Evolutionary conservation across 1,284 basidiomycete species (phyloP), one percentile per base, ranked within the genome.

Genomic region (Trichosporon sp.): DNA sequence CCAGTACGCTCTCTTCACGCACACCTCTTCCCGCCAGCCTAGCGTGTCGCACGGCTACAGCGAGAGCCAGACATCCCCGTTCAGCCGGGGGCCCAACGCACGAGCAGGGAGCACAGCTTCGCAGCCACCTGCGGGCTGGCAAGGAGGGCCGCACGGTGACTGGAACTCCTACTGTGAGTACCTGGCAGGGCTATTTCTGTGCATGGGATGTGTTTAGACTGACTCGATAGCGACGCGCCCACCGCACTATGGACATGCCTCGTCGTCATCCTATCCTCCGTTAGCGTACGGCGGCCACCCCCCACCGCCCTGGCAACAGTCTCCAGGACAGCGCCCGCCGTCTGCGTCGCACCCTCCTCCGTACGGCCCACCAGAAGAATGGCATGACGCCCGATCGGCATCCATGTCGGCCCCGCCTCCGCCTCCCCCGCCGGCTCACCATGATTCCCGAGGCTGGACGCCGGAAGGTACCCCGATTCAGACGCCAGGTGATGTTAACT

Each of bases 1-100:
- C 58, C 72, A 69, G 32, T 71, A 68, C 31, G 65, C 72, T 2
- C 47, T 70, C 25, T 72, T 70, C 34, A 70, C 68, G 3, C 71
- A 73, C 23, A 63, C 69, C 11, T 60, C 67, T 3, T 68, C 69
- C 5, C 64, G 67, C 0, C 56, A 58, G 29, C 56, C 56, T 1
- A 58, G 56, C 23, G 56, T 58, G 3, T 63, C 65, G 1, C 51
- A 65, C 38, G 62, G 60, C 6, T 70, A 66, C 38, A 31, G 56
- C 5, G 67, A 72, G 2, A 18, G 6, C 2, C 31, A 64, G 5
- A 67, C 51, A 2, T 35, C 69, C 1, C 38, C 63, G 1, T 65
- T 67, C 32, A 60, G 44, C 23, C 65, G 69, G 9, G 32, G 29
- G 3, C 60, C 32, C 2, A 11, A 32, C 15, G 34, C 62, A 18